Base-by-base conservation (phyloP, 202 grass and related monocot genomes). In the Setaria italica region DNA sequence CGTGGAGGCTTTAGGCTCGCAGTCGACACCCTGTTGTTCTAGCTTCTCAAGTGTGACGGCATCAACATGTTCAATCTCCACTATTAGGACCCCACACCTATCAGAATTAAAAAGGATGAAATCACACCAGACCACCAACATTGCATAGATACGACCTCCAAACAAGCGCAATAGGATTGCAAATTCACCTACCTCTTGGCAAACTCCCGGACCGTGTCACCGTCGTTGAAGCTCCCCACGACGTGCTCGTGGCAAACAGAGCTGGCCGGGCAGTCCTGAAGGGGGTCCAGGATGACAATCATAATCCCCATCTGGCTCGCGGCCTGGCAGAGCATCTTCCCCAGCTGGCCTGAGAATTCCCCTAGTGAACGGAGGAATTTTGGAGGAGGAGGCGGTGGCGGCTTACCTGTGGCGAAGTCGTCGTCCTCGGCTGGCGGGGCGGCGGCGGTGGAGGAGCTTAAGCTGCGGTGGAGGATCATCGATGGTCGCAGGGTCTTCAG, bases 21-120 rank as follows among this genome's bases (percentile, higher is more conserved):
- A 99, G 80, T 92, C 88, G 62, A 96, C 80, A 68, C 97, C 93
- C 83, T 90, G 87, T 34, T 80, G 80, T 72, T 96, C 90, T 56
- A 99, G 86, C 77, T 87, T 80, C 88, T 94, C 93, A 19, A 99
- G 90, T 1, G 93, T 77, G 29, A 74, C 70, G 20, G 92, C 97
- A 92, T 99, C 90, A 5, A 96, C 97, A 89, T 99, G 97, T 67
- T 99, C 93, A 55, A 96, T 99, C 81, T 99, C 97, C 9, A 99
- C 80, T 6, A 91, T 99, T 37, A 99, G 86, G 67, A 99, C 82
- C 8, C 80, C 85, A 87, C 97, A 96, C 88, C 97, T 99, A 39
- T 7, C 66, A 69, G 34, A 70, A 77, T 8, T 0, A 13, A 76
- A 50, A 37, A 74, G 12, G 6, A 80, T 77, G 72, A 16, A n/a